Evolutionary conservation across 1,139 yeast species (phyloP).

Genomic region (Geotrichum bryndzae): DNA sequence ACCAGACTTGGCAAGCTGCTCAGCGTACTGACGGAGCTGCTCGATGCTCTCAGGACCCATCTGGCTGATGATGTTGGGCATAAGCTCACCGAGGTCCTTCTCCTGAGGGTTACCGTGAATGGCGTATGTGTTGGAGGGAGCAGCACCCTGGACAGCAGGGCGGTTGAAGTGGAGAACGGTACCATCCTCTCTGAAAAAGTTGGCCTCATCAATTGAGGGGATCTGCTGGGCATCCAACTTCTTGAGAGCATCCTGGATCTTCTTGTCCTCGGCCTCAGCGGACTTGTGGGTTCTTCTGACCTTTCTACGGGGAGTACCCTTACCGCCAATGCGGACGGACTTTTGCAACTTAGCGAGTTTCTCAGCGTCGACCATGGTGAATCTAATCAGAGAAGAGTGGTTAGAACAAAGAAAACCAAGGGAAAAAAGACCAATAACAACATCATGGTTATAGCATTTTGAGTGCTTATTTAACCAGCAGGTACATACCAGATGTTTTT

Average conservation of each 20-base stretch:
- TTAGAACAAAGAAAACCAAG: neutral
- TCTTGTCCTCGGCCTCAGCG: conserved; percentile 80
- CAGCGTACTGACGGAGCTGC: conserved; percentile 84
- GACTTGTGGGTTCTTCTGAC: conserved; percentile 63
- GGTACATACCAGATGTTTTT: neutral
- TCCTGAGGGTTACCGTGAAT: conserved; percentile 94
- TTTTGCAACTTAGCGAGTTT: conserved; percentile 39
- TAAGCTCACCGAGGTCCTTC: conserved; percentile 85
- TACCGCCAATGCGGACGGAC: conserved; percentile 42
- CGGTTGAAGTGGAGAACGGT: conserved; percentile 92
- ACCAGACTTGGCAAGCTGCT: conserved; percentile 63
- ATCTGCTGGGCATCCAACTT: conserved; percentile 86
- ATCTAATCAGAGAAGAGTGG: neutral
- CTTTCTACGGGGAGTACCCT: conserved; percentile 56
- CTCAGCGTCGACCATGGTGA: conserved; percentile 32
- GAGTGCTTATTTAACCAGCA: neutral
- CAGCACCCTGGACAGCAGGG: conserved; percentile 91
- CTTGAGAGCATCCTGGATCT: conserved; percentile 82
- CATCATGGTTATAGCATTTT: neutral
- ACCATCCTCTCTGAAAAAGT: conserved; percentile 96
- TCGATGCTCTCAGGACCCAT: conserved; percentile 94
- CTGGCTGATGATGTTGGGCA: conserved; percentile 93
- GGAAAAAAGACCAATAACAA: neutral
- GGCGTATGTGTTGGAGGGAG: conserved; percentile 86
- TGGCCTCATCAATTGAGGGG: conserved; percentile 91